Base-by-base conservation (phyloP, 306 rosid species). In the Trichosanthes cucumerina region DNA sequence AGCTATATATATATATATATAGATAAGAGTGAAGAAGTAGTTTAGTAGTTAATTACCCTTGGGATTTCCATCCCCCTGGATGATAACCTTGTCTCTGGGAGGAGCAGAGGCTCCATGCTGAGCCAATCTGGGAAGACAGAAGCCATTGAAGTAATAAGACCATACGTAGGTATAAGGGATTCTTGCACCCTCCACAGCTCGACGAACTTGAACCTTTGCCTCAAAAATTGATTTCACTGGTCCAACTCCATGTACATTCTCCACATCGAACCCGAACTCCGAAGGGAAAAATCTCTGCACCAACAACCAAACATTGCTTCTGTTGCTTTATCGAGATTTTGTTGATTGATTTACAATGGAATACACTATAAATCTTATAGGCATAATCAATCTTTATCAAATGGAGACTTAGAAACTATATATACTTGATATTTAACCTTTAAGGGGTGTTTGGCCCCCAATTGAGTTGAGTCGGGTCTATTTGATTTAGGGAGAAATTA, bases 11-110 rank as follows among this genome's bases (percentile, higher is more conserved):
- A 10, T 3, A 23, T n/a, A 0, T 5, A 36, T 3, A 57, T 26
- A 9, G 59, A 53, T 7, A 59, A 64, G 24, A 16, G 24, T 34
- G 46, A 34, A 33, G 44, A 18, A 63, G 43, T 6, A 62, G 69
- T 62, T n/a, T n/a, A n/a, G n/a, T n/a, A n/a, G n/a, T n/a, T n/a
- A n/a, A n/a, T n/a, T 62, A 64, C 71, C 71, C 46, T 64, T 64
- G 71, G 71, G 71, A 64, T 64, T 64, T 64, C 71, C 71, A 64
- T 64, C 71, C 24, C 71, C 71, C 3, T 64, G 23, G 7, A 64
- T 64, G 0, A 64, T 13, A 64, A 64, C 71, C 43, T 64, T 64
- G 46, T 64, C 71, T 34, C 46, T 64, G 9, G 71, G 71, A 14
- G 71, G 71, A 33, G 71, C 24, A 34, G 71, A 16, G 71, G 44